Conservation (phyloP, 306 rosid species). For the Delonix regia region DNA sequence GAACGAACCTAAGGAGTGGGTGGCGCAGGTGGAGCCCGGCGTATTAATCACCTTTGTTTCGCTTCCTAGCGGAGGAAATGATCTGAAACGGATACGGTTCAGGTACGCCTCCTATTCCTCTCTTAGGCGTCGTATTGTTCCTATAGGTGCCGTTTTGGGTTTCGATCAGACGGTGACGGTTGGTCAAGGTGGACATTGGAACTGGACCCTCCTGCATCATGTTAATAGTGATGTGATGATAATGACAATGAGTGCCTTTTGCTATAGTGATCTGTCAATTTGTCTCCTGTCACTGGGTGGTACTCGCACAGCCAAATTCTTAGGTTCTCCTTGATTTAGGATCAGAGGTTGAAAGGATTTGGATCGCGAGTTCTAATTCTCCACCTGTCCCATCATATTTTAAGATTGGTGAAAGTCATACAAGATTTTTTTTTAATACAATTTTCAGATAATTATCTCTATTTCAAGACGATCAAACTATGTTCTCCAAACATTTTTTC, state of each 20-base stretch:
- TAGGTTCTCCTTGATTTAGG: neutral
- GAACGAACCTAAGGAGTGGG: slow-evolving; percentile 82
- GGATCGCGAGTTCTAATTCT: too few relatives aligned
- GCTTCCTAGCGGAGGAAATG: slow-evolving; percentile 81
- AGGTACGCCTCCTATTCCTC: slow-evolving; percentile 46
- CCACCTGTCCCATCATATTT: too few relatives aligned
- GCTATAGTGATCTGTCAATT: slow-evolving; percentile 3
- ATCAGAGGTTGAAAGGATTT: neutral
- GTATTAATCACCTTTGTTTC: slow-evolving; percentile 84
- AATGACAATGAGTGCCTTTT: slow-evolving; percentile 23
- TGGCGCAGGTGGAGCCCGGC: slow-evolving; percentile 88
- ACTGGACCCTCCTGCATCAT: slow-evolving; percentile 11
- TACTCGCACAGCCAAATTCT: neutral
- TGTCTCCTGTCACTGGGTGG: neutral
- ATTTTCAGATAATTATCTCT: too few relatives aligned
- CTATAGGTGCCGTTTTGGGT: slow-evolving; percentile 30
- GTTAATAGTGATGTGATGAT: slow-evolving; percentile 28
- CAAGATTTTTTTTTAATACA: too few relatives aligned
- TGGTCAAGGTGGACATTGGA: slow-evolving; percentile 7
- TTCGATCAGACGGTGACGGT: slow-evolving; percentile 30
- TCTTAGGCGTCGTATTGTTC: neutral
- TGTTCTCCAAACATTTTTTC: too few relatives aligned
- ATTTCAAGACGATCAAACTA: too few relatives aligned
- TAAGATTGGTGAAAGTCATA: too few relatives aligned
- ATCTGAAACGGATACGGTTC: slow-evolving; percentile 82